These are phyloP conservation scores for Penicillium odoratum DNA, from an alignment of 495 filamentous ascomycete genomes.

Conservation along the genomic window DNA sequence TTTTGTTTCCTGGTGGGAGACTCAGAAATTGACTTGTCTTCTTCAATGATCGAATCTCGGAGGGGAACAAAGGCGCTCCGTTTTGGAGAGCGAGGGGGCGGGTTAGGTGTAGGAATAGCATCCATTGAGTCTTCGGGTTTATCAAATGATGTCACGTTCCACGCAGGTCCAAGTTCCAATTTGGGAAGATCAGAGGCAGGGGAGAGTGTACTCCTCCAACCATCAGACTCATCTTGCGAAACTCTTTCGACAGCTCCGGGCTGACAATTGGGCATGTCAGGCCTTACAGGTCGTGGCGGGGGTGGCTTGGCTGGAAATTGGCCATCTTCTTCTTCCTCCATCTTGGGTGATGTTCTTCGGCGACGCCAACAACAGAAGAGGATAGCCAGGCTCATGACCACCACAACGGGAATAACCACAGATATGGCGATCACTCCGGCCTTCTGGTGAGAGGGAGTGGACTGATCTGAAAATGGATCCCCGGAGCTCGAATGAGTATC, in stretches of 20 bases:
- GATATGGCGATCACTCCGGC: conserved; percentile 48
- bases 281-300: conserved; percentile 23
- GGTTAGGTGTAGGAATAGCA: conserved; percentile 23
- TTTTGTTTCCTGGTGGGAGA: conserved; percentile 27
- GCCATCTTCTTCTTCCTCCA: conserved; percentile 35
- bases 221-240: conserved; percentile 25
- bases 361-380: conserved; percentile 47
- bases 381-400: conserved; percentile 34
- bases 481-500: conserved; percentile 18
- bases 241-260: conserved; percentile 26
- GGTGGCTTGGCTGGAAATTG: conserved; percentile 24
- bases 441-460: conserved; percentile 29
- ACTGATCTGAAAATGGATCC: conserved; percentile 22
- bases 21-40: conserved; percentile 23
- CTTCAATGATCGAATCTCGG: conserved; percentile 25
- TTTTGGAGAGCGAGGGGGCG: conserved; percentile 33
- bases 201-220: conserved; percentile 26
- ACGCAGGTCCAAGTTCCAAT: conserved; percentile 39
- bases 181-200: conserved; percentile 35
- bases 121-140: conserved; percentile 22
- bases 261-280: conserved; percentile 33
- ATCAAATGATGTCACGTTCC: conserved; percentile 33
- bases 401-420: conserved; percentile 41
- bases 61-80: conserved; percentile 32
- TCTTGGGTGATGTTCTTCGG: conserved; percentile 25